Conservation (phyloP, 2,329 filamentous ascomycete genomes). For the Cladosporium sphaerospermum region DNA sequence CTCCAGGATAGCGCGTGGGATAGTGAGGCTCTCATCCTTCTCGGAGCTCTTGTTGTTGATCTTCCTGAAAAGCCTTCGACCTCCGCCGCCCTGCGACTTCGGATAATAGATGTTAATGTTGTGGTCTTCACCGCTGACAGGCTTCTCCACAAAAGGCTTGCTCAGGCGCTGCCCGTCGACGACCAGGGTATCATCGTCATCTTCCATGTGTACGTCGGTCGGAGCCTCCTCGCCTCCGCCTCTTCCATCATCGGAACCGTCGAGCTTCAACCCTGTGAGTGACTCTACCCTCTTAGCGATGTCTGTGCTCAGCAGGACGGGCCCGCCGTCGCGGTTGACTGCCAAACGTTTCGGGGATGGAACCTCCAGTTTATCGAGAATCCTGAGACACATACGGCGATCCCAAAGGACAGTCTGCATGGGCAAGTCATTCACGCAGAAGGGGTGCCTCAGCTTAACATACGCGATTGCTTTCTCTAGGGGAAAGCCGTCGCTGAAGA, state of each 20-base stretch:
- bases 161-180: conserved; percentile 77
- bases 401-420: conserved; percentile 99
- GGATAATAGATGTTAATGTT: conserved; percentile 99
- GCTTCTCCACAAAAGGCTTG: conserved; percentile 98
- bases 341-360: conserved; percentile 84
- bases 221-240: conserved; percentile 52
- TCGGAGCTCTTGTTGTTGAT: conserved; percentile 99
- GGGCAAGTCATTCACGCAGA: conserved; percentile 93
- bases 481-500: conserved; percentile 96
- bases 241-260: conserved; percentile 63
- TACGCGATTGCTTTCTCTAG: conserved; percentile 96
- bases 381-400: conserved; percentile 76
- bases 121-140: conserved; percentile 95
- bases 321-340: conserved; percentile 88
- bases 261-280: conserved; percentile 68
- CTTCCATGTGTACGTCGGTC: conserved; percentile 73
- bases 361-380: conserved; percentile 83
- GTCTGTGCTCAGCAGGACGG: conserved; percentile 68
- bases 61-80: conserved; percentile 87
- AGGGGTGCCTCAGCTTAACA: conserved; percentile 84
- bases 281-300: conserved; percentile 74
- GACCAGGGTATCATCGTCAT: conserved; percentile 78
- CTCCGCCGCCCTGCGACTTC: conserved; percentile 77
- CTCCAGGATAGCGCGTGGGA: conserved; percentile 78
- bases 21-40: conserved; percentile 68